phyloP scores from a whole-genome alignment of 2,329 filamentous ascomycete genomes.

The Ploettnerulaceae sp. region DNA sequence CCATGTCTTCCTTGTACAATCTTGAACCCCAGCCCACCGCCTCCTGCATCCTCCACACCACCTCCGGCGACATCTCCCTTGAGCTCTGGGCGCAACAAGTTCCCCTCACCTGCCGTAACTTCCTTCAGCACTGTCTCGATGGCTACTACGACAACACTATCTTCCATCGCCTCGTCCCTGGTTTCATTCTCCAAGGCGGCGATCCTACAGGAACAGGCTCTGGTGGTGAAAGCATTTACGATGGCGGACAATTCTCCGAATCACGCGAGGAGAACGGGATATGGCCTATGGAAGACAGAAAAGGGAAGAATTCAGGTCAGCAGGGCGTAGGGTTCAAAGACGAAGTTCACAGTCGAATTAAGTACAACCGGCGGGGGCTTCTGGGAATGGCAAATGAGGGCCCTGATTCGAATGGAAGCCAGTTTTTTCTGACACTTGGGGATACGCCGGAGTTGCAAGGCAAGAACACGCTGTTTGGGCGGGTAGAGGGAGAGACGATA shows the following conservation, averaged over 20 bases:
- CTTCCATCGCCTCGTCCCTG: constrained; percentile 88
- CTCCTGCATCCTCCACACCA: constrained; percentile 87
- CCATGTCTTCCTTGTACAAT: constrained; percentile 88
- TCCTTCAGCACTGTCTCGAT: constrained; percentile 89
- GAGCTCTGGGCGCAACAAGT: constrained; percentile 95
- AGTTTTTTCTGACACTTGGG: constrained; percentile 93
- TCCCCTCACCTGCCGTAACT: constrained; percentile 87
- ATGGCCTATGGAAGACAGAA: constrained; percentile 57
- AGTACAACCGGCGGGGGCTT: constrained; percentile 86
- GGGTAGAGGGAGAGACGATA: constrained; percentile 88
- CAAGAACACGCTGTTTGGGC: constrained; percentile 90
- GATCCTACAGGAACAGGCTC: constrained; percentile 90
- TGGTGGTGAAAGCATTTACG: constrained; percentile 88
- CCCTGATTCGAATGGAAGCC: constrained; percentile 78
- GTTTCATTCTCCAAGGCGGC: constrained; percentile 90
- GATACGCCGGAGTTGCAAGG: constrained; percentile 80
- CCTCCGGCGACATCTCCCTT: constrained; percentile 79
- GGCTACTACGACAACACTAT: constrained; percentile 92
- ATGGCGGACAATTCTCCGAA: constrained; percentile 66
- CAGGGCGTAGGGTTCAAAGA: constrained; percentile 64
- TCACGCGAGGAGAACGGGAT: constrained; percentile 35
- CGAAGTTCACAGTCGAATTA: constrained; percentile 87
- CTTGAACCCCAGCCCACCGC: constrained; percentile 92
- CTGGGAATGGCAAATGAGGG: constrained; percentile 96
- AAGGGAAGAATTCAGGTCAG: constrained; percentile 55